Conservation (phyloP, 2,329 filamentous ascomycete genomes). For the Camptophora hylomeconis region DNA sequence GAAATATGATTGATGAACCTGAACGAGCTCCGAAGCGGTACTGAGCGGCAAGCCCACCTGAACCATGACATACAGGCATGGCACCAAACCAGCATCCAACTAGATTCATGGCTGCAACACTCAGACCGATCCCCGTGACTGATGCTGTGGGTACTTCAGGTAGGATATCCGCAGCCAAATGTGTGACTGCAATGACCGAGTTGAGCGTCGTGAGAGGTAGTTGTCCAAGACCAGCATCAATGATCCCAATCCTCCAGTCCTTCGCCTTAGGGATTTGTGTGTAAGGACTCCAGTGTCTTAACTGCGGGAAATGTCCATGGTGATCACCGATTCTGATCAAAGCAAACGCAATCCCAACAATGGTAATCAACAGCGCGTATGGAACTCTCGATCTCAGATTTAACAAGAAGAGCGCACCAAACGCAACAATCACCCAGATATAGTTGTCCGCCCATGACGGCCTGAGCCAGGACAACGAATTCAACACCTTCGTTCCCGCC, state of each 20-base stretch:
- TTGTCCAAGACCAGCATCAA: constrained; percentile 67
- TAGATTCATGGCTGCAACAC: constrained; percentile 73
- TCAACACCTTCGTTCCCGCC: constrained; percentile 56
- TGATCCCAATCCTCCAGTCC: constrained; percentile 41
- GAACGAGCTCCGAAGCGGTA: constrained; percentile 84
- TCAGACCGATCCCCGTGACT: constrained; percentile 66
- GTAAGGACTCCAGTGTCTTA: constrained; percentile 49
- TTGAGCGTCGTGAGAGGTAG: constrained; percentile 86
- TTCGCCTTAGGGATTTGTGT: constrained; percentile 31
- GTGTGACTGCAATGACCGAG: constrained; percentile 76
- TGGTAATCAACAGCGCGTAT: constrained; percentile 63
- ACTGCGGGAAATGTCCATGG: constrained; percentile 28
- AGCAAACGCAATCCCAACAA: constrained; percentile 55
- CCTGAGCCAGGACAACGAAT: constrained; percentile 53
- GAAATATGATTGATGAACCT: constrained; percentile 66
- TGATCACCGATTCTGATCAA: constrained; percentile 24
- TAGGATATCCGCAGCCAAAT: constrained; percentile 64
- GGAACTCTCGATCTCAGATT: constrained; percentile 55
- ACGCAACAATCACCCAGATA: constrained; percentile 62
- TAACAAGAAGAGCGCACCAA: constrained; percentile 56
- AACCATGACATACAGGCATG: constrained; percentile 92
- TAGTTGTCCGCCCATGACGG: constrained; percentile 63
- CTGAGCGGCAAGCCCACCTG: constrained; percentile 80
- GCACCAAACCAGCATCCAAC: constrained; percentile 80
- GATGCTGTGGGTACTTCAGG: constrained; percentile 55